Percentiles rank a stretch among this genome's conserved stretches.
Conservation (phyloP, 73 alveolate species). For the Tetrahymena thermophila region DNA sequence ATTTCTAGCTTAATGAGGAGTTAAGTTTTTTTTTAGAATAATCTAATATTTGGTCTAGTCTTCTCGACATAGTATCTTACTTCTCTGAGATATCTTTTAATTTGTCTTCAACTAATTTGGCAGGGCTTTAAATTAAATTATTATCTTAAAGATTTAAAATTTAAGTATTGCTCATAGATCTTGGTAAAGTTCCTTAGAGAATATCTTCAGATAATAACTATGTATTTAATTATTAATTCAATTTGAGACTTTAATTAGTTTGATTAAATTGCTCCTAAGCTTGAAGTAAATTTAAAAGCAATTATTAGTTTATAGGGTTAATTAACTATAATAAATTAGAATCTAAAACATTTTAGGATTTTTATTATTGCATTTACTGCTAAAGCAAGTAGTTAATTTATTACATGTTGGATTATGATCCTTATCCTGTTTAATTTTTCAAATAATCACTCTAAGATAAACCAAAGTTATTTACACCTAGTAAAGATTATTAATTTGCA, state of each 20-base stretch:
- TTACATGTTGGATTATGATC: not conserved
- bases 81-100: not conserved
- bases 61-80: not conserved
- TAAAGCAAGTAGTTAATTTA: not conserved
- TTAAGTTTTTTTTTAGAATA: not conserved
- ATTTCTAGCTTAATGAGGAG: not conserved
- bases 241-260: not conserved
- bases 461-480: not conserved
- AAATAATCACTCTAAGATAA: not conserved
- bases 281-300: not conserved
- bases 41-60: not conserved
- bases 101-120: not conserved
- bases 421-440: not conserved
- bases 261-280: not conserved
- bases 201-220: not conserved
- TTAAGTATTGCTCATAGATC: not conserved
- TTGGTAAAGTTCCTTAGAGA: not conserved
- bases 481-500: not conserved
- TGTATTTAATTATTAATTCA: not conserved
- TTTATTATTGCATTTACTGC: not conserved
- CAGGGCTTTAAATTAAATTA: not conserved
- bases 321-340: not conserved
- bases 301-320: not conserved
- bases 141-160: not conserved
- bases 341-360: not conserved